Percentiles rank a stretch among this genome's conserved stretches.
These are phyloP conservation scores for Quercus wislizeni DNA, from an alignment of 306 rosid species.

Conservation along the genomic window DNA sequence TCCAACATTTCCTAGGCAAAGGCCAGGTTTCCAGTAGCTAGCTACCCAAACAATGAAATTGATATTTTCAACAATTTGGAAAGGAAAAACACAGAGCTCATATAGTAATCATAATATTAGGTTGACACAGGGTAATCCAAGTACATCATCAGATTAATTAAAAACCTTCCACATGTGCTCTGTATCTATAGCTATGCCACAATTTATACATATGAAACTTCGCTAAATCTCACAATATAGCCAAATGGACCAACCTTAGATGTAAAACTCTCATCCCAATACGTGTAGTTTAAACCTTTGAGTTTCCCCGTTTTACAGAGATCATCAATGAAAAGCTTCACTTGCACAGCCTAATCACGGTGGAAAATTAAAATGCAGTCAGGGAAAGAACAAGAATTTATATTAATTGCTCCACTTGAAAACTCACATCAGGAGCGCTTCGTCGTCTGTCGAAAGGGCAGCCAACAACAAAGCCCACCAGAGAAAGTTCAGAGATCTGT, in stretches of 20 bases:
- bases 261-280: slow-evolving; percentile 81
- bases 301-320: slow-evolving; percentile 54
- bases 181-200: neutral
- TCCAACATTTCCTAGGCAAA: neutral
- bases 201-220: neutral
- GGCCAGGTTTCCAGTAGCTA: neutral
- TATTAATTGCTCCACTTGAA: slow-evolving; percentile 3
- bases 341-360: slow-evolving; percentile 44
- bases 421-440: slow-evolving; percentile 40
- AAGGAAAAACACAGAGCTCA: neutral
- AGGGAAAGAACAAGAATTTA: neutral
- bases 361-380: neutral
- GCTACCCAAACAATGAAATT: neutral
- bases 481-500: slow-evolving; percentile 64
- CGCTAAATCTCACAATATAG: slow-evolving; percentile 5
- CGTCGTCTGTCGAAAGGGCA: slow-evolving; percentile 37
- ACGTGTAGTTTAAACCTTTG: slow-evolving; percentile 57
- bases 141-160: neutral
- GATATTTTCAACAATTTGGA: neutral
- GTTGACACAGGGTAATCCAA: neutral
- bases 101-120: neutral
- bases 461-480: slow-evolving; percentile 76
- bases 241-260: slow-evolving; percentile 53
- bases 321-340: slow-evolving; percentile 60
- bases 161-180: neutral